A percentile compares a stretch with the other conserved stretches of the same genome.
Evolutionary conservation across 208 protist genomes (phyloP).

Genomic region (Angomonas deanei): DNA sequence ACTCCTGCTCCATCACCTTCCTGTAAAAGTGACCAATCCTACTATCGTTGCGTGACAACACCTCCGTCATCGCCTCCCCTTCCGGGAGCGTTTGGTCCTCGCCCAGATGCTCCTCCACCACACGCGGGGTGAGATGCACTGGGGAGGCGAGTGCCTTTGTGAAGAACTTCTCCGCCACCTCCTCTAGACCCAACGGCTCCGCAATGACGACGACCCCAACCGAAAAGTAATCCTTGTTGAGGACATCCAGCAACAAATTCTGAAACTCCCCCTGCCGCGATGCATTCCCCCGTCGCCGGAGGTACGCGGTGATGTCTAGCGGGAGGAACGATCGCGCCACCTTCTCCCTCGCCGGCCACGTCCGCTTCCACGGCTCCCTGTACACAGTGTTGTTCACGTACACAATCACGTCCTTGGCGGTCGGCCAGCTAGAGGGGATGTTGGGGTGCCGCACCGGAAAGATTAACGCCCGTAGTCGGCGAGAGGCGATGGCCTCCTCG

Average conservation of each 20-base stretch:
- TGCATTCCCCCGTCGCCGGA: slow-evolving; percentile 1
- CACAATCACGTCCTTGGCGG: slow-evolving; percentile 63
- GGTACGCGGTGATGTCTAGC: slow-evolving; percentile 72
- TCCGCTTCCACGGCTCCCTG: slow-evolving; percentile 60
- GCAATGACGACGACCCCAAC: slow-evolving; percentile 43
- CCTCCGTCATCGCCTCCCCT: background rate
- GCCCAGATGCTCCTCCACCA: background rate
- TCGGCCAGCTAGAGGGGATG: slow-evolving; percentile 57
- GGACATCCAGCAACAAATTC: slow-evolving; percentile 51
- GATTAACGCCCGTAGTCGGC: slow-evolving; percentile 57
- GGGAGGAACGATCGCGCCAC: slow-evolving; percentile 69
- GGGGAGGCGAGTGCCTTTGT: background rate
- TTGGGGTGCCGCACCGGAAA: slow-evolving; percentile 55
- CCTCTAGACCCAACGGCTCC: slow-evolving; percentile 36
- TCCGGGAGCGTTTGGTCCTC: background rate
- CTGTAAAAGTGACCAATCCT: slow-evolving; percentile 17
- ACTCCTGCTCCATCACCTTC: slow-evolving; percentile 28
- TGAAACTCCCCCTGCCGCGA: slow-evolving; percentile 30
- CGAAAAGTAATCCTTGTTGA: slow-evolving; percentile 60
- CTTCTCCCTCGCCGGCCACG: slow-evolving; percentile 61
- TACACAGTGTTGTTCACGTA: slow-evolving; percentile 71
- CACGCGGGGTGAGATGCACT: background rate
- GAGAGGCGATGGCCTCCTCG: slow-evolving; percentile 32
- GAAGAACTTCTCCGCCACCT: slow-evolving; percentile 47
- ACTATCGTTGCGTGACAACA: slow-evolving; percentile 4